phyloP scores from a whole-genome alignment of 1,284 basidiomycete genomes.

The Uromyces viciae-fabae region DNA sequence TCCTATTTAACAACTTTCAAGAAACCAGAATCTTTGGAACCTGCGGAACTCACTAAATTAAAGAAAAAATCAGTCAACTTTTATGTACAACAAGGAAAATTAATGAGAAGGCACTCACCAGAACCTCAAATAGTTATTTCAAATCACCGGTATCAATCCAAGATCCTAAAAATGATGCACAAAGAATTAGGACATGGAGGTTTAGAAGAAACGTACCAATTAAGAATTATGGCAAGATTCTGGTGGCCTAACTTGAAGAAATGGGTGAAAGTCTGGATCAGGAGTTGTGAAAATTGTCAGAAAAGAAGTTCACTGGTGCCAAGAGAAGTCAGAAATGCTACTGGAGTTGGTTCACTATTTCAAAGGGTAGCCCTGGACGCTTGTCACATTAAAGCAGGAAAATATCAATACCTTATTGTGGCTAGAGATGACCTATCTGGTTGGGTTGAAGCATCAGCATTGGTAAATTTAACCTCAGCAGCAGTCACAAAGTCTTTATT shows the following conservation, averaged over 20 bases:
- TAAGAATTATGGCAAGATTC: no score
- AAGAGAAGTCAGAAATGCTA: background rate
- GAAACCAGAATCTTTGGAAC: no score
- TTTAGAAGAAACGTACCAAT: no score
- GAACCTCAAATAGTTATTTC: no score
- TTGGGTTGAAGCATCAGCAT: conserved; percentile 10
- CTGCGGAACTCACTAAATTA: no score
- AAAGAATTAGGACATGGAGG: no score
- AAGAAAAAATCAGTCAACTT: no score
- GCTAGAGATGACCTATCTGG: conserved; percentile 19
- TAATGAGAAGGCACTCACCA: no score
- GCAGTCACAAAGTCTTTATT: background rate
- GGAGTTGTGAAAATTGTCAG: conserved; percentile 7
- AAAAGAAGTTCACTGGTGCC: background rate
- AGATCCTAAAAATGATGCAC: no score
- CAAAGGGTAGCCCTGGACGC: background rate
- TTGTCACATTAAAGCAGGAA: background rate
- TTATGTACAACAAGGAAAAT: no score
- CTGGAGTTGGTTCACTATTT: background rate
- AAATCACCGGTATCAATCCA: no score
- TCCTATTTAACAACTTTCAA: no score
- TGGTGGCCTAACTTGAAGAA: conserved; percentile 27
- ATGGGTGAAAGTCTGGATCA: background rate
- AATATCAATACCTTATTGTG: conserved; percentile 8
- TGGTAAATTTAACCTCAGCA: background rate